phyloP scores from a whole-genome alignment of 202 grass and related monocot species.

The Bolboschoenoplectus hybrid region DNA sequence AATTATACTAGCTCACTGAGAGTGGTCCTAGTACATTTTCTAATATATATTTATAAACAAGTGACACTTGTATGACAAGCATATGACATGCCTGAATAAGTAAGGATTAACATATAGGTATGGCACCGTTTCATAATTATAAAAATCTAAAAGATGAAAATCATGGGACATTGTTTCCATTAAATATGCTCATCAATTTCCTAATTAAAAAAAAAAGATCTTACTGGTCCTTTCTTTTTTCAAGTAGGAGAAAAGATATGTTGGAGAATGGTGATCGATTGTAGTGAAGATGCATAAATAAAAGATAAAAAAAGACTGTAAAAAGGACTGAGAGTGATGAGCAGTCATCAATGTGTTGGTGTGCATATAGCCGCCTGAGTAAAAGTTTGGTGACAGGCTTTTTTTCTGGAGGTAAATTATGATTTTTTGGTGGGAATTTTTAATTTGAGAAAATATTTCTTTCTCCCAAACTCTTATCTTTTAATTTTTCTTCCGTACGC shows the following conservation, averaged over 20 bases:
- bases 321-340: constrained; percentile 31
- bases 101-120: not conserved
- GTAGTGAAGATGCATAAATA: not conserved
- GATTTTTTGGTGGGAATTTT: not conserved
- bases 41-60: constrained; percentile 6
- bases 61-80: not conserved
- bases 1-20: not conserved
- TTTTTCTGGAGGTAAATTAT: constrained; percentile 24
- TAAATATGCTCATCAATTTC: not conserved
- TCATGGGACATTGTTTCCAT: not conserved
- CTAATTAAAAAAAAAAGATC: not conserved
- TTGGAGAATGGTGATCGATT: not conserved
- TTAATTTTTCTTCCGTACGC: too few relatives aligned
- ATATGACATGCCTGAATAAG: not conserved
- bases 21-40: constrained; percentile 22
- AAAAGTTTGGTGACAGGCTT: constrained; percentile 22
- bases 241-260: not conserved
- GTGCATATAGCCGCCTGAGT: constrained; percentile 28
- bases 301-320: constrained; percentile 7
- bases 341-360: constrained; percentile 25
- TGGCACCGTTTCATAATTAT: constrained; percentile 1
- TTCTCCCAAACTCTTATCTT: too few relatives aligned
- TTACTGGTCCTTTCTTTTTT: not conserved
- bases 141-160: not conserved
- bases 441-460: too few relatives aligned